Base-by-base conservation (phyloP, 371 early-diverging fungal genomes). In the Actinomortierella ambigua region DNA sequence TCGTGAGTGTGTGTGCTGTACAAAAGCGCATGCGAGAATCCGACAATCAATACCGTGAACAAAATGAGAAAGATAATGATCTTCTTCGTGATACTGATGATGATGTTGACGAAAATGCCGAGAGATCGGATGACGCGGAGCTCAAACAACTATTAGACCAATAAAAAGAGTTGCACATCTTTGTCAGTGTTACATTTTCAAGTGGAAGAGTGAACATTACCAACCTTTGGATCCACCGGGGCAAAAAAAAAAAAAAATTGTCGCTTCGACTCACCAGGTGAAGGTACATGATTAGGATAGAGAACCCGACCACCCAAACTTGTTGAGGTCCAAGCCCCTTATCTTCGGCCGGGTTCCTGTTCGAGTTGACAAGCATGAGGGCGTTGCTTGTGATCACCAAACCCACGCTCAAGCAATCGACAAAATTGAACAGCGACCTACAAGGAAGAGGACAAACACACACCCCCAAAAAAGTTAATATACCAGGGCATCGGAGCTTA, bases 21-120 rank as follows among this genome's bases (percentile, higher is more conserved):
- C 18, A 75, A 52, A 18, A 75, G 13, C 14, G 75, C 64, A 20
- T 75, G 63, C 11, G 75, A 67, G 55, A 75, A 75, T 20, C 61
- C 24, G 51, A 75, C 17, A 0, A 75, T 22, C 54, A 75, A 68
- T 0, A 75, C 48, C 3, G 51, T 57, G 43, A 75, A 75, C 40
- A 75, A 57, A 39, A 75, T 23, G 55, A 75, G 59, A 58, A 75
- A 75, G 64, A 68, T 67, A 34, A 48, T 29, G 49, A 68, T 75
- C 40, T 57, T 67, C 6, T 59, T 57, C 1, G 68, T 61, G 20
- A 71, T 71, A 40, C 59, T 66, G 23, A 65, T 27, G 27, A 71
- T 66, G 24, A 71, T 63, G 60, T 71, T 71, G 66, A 66, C 73
- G 27, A 66, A 62, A 17, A 65, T 62, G 24, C 73, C 73, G 18